Base-by-base conservation (phyloP, 228 moss, liverwort and hornwort genomes). In the Sphagnum fallax region DNA sequence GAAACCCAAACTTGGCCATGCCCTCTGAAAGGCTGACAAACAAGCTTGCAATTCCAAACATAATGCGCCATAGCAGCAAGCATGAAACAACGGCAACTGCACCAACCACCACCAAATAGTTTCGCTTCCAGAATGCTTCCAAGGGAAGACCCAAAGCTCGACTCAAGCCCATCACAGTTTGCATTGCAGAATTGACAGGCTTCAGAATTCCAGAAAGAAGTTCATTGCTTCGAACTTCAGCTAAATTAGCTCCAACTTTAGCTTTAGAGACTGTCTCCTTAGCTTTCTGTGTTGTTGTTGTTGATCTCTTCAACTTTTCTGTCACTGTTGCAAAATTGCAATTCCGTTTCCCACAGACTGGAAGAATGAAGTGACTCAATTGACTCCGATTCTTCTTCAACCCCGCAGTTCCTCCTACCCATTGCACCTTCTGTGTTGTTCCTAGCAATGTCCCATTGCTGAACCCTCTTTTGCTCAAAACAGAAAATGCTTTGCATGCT, bases 61-160 rank as follows among this genome's bases (percentile, higher is more conserved):
- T 98, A 67, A 90, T 61, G 51, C 98, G 88, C 98, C 98, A 98
- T 47, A 98, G 67, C 13, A 98, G 67, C 72, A 98, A 75, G 71
- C 91, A 89, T 57, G 90, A 75, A 18, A 88, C 88, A 51, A 92
- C 74, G 55, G 90, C 98, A 58, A 90, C 47, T 6, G 81, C 71
- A 4, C 87, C 98, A 53, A 98, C 89, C 57, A 98, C 77, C 4
- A 90, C 73, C 62, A 90, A 63, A 65, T 94, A 98, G 77, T 98
- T 94, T 48, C 94, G 85, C 80, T 94, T 94, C 98, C 98, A 98
- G 68, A 93, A 94, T 1, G 93, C 90, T 70, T 98, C 98, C 78
- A 92, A 47, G 77, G 94, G 98, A 60, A 94, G 79, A 13, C 87
- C 83, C 6, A 86, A 65, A 16, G 98, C 98, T 62, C 88, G 92